Base-by-base conservation (phyloP, 768 basidiomycete genomes). In the Psilocybe cubensis region DNA sequence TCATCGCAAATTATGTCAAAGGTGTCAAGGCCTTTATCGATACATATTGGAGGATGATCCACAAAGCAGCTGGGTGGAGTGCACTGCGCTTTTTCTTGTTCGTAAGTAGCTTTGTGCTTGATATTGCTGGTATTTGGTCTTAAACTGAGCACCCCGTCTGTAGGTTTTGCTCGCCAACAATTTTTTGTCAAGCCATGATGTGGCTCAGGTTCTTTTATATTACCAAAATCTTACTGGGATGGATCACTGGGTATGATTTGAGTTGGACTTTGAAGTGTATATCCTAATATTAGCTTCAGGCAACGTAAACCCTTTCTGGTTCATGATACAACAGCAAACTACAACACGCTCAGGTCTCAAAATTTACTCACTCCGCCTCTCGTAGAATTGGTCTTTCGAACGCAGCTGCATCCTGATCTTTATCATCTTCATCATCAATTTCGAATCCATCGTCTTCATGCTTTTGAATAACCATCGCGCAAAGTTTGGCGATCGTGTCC, bases 41-140 rank as follows among this genome's bases (percentile, higher is more conserved):
- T 49, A 75, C 82, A 28, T 85, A 88, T 63, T 88, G 86, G 83
- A 71, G 67, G 52, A 80, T 86, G 73, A 91, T 92, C 24, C 83
- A 87, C 59, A 73, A 73, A 33, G 89, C 88, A 10, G 89, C 89
- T 33, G 90, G 90, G 2, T 81, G 86, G 79, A 73, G 78, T 31
- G 86, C 87, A 0, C 64, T 91, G 60, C 74, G 88, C 40, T 78
- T 79, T 40, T 89, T 65, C 20, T 20, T 33, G 18, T 28, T 14
- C 54, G 56, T 50, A 20, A 59, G 27, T 31, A 3, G 33, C 25
- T 11, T n/a, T 7, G 43, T 33, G 25, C 25, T 14, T 31, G 47
- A 25, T 23, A 1, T 40, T 35, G 24, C 38, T 52, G 3, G 9
- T 17, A n/a, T 17, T 41, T 21, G n/a, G n/a, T 48, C 20, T 41